These are phyloP conservation scores for Zizania latifolia DNA, from an alignment of 176 grass and related monocot genomes.

Conservation along the genomic window DNA sequence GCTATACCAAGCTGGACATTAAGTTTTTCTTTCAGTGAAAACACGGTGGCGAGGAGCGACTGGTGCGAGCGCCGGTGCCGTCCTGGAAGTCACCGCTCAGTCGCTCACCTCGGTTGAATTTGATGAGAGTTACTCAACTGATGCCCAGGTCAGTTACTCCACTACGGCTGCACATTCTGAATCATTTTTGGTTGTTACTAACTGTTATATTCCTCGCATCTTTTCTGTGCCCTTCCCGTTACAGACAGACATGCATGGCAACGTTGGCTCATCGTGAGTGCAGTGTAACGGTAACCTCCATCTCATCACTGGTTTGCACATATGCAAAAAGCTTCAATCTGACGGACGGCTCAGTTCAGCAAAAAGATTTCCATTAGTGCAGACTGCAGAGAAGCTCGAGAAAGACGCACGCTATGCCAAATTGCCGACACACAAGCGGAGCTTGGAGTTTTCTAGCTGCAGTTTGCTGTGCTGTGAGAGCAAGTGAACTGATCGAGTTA, in stretches of 20 bases:
- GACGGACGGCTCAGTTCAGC: too few species aligned
- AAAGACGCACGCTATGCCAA: not conserved
- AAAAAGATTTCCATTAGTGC: too few species aligned
- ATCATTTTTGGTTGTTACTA: not conserved
- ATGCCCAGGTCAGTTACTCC: too few species aligned
- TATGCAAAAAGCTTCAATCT: too few species aligned
- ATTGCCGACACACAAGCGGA: not conserved
- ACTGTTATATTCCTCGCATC: not conserved
- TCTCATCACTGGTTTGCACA: too few species aligned
- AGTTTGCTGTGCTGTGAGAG: not conserved
- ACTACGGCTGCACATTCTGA: not conserved
- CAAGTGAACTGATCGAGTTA: not conserved
- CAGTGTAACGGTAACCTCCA: not conserved
- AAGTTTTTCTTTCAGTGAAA: not conserved
- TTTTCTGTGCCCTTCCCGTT: not conserved
- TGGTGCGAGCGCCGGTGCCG: not conserved
- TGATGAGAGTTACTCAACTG: not conserved
- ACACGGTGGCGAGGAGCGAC: not conserved
- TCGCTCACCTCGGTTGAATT: too few species aligned
- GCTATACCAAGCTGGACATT: not conserved
- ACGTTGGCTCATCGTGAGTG: not conserved
- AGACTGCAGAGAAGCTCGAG: too few species aligned
- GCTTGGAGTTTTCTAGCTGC: not conserved
- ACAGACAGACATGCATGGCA: not conserved
- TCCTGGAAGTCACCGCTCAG: not conserved